Percentiles rank a stretch among this genome's conserved stretches.
phyloP scores from a whole-genome alignment of 768 basidiomycete species.

The Favolaschia claudopus region DNA sequence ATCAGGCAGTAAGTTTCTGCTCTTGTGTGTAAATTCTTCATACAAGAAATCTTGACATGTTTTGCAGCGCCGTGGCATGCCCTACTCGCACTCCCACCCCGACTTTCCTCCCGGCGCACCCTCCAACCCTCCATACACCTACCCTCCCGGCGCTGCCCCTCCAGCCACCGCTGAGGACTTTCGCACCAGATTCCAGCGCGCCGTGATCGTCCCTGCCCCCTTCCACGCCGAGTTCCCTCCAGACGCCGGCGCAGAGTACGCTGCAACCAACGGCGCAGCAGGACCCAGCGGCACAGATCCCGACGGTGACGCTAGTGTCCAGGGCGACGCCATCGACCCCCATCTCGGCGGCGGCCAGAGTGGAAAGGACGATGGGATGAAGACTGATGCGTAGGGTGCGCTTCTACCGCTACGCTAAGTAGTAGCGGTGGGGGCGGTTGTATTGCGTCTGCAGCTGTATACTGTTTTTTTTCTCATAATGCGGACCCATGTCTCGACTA shows the following conservation, averaged over 20 bases:
- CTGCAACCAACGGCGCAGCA: not conserved
- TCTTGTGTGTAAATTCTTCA: slow-evolving; percentile 9
- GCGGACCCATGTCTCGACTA: too few relatives aligned
- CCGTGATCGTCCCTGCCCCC: slow-evolving; percentile 17
- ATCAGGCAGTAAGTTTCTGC: slow-evolving; percentile 68
- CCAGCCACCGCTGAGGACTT: slow-evolving; percentile 20
- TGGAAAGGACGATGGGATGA: too few relatives aligned
- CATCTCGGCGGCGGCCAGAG: too few relatives aligned
- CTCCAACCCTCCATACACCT: not conserved
- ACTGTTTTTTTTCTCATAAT: too few relatives aligned
- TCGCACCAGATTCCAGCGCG: slow-evolving; percentile 25
- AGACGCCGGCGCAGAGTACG: not conserved
- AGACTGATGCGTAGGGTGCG: too few relatives aligned
- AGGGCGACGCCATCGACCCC: slow-evolving; percentile 18
- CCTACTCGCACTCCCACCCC: slow-evolving; percentile 20
- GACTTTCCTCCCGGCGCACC: slow-evolving; percentile 16
- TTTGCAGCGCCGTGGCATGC: slow-evolving; percentile 20
- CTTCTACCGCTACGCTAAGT: too few relatives aligned
- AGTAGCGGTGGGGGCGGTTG: too few relatives aligned
- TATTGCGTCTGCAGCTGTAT: too few relatives aligned
- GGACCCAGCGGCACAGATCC: not conserved
- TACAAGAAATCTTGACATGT: not conserved
- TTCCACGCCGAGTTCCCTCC: slow-evolving; percentile 5
- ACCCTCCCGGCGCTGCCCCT: not conserved
- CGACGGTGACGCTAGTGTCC: not conserved